These are phyloP conservation scores for Nicotiana paniculata DNA, from an alignment of 257 asterid genomes.

Conservation along the genomic window DNA sequence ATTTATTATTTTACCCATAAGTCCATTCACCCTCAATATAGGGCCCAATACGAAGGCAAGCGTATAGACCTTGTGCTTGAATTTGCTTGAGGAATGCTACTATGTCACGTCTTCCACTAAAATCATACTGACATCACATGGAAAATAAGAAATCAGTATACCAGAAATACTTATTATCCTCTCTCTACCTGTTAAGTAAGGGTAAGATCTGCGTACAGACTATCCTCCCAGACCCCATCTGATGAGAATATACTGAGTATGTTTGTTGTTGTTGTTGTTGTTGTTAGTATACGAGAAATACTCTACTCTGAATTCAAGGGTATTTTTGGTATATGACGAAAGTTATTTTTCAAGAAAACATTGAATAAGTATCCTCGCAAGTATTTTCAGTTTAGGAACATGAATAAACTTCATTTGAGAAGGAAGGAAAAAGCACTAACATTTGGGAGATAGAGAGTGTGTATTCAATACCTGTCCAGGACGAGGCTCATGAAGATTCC, in stretches of 20 bases:
- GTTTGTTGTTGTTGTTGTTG: too few species aligned
- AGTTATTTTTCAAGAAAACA: too few species aligned
- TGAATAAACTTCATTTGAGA: too few species aligned
- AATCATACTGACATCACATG: slow-evolving; percentile 50
- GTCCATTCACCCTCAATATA: slow-evolving; percentile 78
- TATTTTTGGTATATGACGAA: neutral
- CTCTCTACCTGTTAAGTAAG: too few species aligned
- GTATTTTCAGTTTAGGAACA: too few species aligned
- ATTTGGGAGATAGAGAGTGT: too few species aligned
- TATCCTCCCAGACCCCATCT: too few species aligned
- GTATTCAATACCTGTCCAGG: slow-evolving; percentile 47
- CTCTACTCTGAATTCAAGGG: neutral
- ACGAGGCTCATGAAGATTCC: slow-evolving; percentile 80
- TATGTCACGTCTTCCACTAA: slow-evolving; percentile 58
- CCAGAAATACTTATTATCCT: neutral
- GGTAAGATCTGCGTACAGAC: too few species aligned
- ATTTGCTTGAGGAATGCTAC: slow-evolving; percentile 59
- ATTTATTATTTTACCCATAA: slow-evolving; percentile 47
- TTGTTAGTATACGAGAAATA: neutral
- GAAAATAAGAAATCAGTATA: neutral
- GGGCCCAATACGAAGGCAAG: slow-evolving; percentile 83
- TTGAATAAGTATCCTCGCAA: too few species aligned
- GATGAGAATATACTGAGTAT: too few species aligned
- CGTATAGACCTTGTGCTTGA: slow-evolving; percentile 70
- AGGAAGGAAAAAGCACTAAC: too few species aligned